Base-by-base conservation (phyloP, 345 rosid genomes). In the Citrus australasica region DNA sequence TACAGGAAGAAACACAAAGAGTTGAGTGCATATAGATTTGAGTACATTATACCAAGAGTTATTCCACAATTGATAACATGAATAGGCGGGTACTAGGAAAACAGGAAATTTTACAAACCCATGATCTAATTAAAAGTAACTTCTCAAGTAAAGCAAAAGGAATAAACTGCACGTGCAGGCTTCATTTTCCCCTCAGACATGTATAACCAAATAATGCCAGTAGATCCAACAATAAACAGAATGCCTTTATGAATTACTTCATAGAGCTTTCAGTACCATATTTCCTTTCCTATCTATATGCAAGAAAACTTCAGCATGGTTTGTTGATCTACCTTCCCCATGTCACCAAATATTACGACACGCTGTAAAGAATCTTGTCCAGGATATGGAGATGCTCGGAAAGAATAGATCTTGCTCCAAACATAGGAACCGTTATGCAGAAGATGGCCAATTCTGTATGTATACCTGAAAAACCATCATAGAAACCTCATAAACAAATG, bases 281-380 rank as follows among this genome's bases (percentile, higher is more conserved):
- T 14, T 33, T 58, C 51, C 51, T 61, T 33, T 33, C 9, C 53
- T 13, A 56, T 72, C 75, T 32, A 22, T 38, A 35, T 17, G 35
- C 30, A 73, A 35, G 28, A 73, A 8, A 55, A 72, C 66, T 28
- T 68, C 68, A 59, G 25, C n/a, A 65, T 69, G 65, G 71, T 53
- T 73, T 46, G 71, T 48, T 19, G 19, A 70, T 8, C 59, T 87
- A 93, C 97, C 94, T 91, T 93, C 7, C 97, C 95, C 94, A 95
- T 93, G 85, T 92, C 99, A 75, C 98, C 98, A 46, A 92, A 93
- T 74, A 95, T 82, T 56, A 92, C 83, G 72, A 95, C 90, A 59
- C 89, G 90, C 75, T 95, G 99, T 75, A 92, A 79, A 0, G 98
- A 93, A 79, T 93, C 89, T 82, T 95, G 97, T 78, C 99, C 98